Evolutionary conservation across 345 rosid species (phyloP), one percentile per base, ranked within the genome.

Genomic region (Eucalyptus virginea): DNA sequence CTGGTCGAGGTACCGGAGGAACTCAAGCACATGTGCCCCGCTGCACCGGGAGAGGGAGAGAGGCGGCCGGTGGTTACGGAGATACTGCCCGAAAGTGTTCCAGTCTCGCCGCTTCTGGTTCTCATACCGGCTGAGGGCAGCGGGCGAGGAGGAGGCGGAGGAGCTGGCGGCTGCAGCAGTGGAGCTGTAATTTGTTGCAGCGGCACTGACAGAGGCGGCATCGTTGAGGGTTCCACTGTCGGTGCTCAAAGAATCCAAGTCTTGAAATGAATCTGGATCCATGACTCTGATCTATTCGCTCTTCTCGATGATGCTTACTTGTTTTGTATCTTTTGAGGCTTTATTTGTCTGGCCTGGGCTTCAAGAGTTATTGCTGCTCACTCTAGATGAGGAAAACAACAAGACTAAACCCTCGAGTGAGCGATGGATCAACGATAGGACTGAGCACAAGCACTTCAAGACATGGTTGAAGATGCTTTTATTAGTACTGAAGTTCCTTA

Each of bases 61-160:
- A 15, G 99, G 98, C 0, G 99, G 99, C 44, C 98, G 93, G 91
- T 97, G 99, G 93, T 96, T 97, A 45, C 96, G 92, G 67, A 97
- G 98, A 91, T 97, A 97, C 91, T 97, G 99, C 32, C 99, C 98
- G 26, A 97, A 97, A 69, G 98, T 96, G 95, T 95, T 97, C 99
- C 99, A 97, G 92, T 97, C 99, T 86, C 99, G 92, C 87, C 99
- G 94, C 95, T 97, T 97, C 87, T 97, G 99, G 93, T 96, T 97
- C 94, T 97, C 99, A 42, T 97, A 97, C 89, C 99, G 96, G 91
- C 98, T 96, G 30, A 95, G 94, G 40, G 96, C 92, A 11, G 97
- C 51, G 6, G 94, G 85, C 8, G 97, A 91, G 88, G 97, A 87
- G 3, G 97, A 87, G 2, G 97, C 86, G 3, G 95, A 90, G 0